Evolutionary conservation across 768 basidiomycete species (phyloP).

Genomic region (Boletus sp.): DNA sequence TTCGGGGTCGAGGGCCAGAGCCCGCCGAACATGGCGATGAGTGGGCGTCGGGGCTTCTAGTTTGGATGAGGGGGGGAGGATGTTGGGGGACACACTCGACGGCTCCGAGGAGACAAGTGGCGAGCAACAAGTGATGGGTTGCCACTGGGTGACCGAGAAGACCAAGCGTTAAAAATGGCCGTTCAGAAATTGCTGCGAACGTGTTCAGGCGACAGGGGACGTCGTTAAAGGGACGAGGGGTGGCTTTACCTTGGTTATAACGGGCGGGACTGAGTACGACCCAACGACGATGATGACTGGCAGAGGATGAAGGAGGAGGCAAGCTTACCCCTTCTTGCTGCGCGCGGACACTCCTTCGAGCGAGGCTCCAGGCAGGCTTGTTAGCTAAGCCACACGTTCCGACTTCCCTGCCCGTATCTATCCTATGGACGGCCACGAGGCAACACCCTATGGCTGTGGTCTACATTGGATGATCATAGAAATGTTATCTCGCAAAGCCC

Average conservation of each 20-base stretch:
- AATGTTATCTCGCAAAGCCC: too few species aligned
- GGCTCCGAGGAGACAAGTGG: background rate
- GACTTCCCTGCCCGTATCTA: background rate
- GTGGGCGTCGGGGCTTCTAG: background rate
- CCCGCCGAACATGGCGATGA: background rate
- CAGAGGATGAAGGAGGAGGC: background rate
- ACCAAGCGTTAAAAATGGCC: background rate
- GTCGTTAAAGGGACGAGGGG: background rate
- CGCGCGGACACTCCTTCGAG: background rate
- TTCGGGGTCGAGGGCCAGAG: slow-evolving; percentile 20
- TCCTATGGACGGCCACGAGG: slow-evolving; percentile 8
- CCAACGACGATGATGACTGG: background rate
- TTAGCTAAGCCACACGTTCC: slow-evolving; percentile 20
- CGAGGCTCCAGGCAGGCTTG: slow-evolving; percentile 7
- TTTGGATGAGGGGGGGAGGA: background rate
- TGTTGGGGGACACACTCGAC: background rate
- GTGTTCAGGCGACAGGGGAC: background rate
- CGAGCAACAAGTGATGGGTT: background rate
- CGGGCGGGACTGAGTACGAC: background rate
- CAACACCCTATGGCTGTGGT: background rate
- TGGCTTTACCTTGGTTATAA: background rate
- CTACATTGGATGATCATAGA: too few species aligned
- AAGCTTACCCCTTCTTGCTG: background rate
- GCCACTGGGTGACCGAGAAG: background rate
- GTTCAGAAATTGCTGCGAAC: background rate